Conservation (phyloP, 1,284 basidiomycete species). For the Heterobasidion parviporum region DNA sequence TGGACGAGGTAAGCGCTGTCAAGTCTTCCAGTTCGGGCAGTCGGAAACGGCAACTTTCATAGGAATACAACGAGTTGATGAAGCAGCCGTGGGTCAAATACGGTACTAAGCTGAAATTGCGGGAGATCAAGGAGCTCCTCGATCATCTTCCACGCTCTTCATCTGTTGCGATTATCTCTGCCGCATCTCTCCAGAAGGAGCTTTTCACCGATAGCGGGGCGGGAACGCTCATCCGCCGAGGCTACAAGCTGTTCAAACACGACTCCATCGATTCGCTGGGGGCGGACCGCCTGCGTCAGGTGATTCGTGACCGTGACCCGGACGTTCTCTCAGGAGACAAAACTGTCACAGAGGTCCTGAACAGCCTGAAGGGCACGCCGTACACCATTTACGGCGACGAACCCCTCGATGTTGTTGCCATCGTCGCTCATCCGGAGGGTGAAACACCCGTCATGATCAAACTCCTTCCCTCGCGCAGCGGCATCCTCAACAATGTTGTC, state of each 20-base stretch:
- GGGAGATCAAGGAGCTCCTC: constrained; percentile 98
- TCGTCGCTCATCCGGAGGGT: constrained; percentile 87
- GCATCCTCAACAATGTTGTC: constrained; percentile 88
- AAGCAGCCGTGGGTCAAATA: constrained; percentile 99
- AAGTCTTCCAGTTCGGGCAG: not conserved
- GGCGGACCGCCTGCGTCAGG: constrained; percentile 87
- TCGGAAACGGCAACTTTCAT: constrained; percentile 3
- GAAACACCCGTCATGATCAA: constrained; percentile 92
- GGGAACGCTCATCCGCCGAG: constrained; percentile 94
- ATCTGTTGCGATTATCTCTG: constrained; percentile 96
- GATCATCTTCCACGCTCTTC: constrained; percentile 98
- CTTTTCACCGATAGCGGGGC: constrained; percentile 98
- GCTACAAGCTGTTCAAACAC: constrained; percentile 96
- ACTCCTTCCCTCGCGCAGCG: constrained; percentile 82
- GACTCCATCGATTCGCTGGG: constrained; percentile 78
- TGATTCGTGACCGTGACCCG: constrained; percentile 91
- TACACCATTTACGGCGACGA: constrained; percentile 98
- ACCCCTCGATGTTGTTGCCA: constrained; percentile 90
- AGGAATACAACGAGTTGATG: constrained; percentile 97
- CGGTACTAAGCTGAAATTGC: constrained; percentile 98
- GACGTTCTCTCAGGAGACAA: constrained; percentile 81
- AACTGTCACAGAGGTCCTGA: constrained; percentile 87
- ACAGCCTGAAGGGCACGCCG: constrained; percentile 71
- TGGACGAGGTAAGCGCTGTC: constrained; percentile 71
- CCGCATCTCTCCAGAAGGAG: constrained; percentile 92